Conservation (phyloP, 2,329 filamentous ascomycete genomes). For the Nannizziopsis barbatae region DNA sequence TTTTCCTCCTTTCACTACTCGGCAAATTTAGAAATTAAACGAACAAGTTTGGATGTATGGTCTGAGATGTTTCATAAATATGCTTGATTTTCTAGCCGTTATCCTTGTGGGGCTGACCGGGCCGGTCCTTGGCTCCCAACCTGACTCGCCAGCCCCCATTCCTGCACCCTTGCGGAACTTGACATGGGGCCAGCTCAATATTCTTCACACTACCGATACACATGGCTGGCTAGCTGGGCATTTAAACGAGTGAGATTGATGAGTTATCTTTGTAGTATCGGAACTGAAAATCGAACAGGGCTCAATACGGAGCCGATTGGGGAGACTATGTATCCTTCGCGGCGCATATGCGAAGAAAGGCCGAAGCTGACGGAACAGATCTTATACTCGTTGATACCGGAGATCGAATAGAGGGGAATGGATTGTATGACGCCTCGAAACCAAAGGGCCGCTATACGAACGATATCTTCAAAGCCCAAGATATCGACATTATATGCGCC, state of each 20-base stretch:
- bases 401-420: slow-evolving; percentile 87
- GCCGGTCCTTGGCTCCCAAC: slow-evolving; percentile 51
- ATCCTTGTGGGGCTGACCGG: slow-evolving; percentile 16
- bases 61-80: slow-evolving; percentile 1
- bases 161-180: slow-evolving; percentile 72
- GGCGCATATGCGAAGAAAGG: slow-evolving; percentile 64
- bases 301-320: slow-evolving; percentile 77
- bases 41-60: not conserved
- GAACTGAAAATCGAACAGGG: not conserved
- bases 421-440: slow-evolving; percentile 77
- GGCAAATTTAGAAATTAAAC: not conserved
- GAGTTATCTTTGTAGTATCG: too few species aligned
- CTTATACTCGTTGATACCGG: slow-evolving; percentile 91
- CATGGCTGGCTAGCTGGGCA: slow-evolving; percentile 95
- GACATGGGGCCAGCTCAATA: slow-evolving; percentile 89
- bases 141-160: slow-evolving; percentile 65
- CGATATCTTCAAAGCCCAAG: slow-evolving; percentile 71
- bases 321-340: slow-evolving; percentile 95
- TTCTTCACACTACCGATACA: slow-evolving; percentile 90
- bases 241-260: slow-evolving; percentile 60
- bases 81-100: slow-evolving; percentile 11
- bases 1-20: too few species aligned
- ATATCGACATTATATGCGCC: slow-evolving; percentile 71
- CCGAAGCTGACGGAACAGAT: slow-evolving; percentile 68
- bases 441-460: slow-evolving; percentile 85